These are phyloP conservation scores for Echium plantagineum DNA, from an alignment of 257 asterid genomes.

Conservation along the genomic window DNA sequence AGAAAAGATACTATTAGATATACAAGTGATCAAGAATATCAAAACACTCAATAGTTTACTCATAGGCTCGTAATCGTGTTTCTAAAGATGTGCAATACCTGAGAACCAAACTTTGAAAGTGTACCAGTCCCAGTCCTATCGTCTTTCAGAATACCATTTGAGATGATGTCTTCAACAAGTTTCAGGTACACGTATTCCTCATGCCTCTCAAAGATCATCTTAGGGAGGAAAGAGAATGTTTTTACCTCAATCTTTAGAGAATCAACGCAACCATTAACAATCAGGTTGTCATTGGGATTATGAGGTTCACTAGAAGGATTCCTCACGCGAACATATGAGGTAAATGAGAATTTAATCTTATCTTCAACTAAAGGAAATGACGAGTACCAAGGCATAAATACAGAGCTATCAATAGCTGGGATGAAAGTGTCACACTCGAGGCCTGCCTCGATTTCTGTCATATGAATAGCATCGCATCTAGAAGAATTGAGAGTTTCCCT, in stretches of 20 bases:
- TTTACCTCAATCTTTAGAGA: constrained; percentile 29
- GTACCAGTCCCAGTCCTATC: constrained; percentile 96
- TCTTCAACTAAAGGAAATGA: constrained; percentile 60
- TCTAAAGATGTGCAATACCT: constrained; percentile 34
- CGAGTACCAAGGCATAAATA: constrained; percentile 82
- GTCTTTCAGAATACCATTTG: constrained; percentile 57
- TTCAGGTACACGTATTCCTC: constrained; percentile 74
- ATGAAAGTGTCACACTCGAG: constrained; percentile 79
- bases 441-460: constrained; percentile 56
- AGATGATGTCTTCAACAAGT: constrained; percentile 75
- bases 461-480: constrained; percentile 78
- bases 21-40: background rate
- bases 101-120: constrained; percentile 85
- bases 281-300: constrained; percentile 10
- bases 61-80: too few relatives aligned
- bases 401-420: constrained; percentile 60
- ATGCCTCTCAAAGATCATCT: constrained; percentile 63
- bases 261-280: constrained; percentile 16
- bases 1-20: constrained; percentile 1
- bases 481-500: constrained; percentile 80
- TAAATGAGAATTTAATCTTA: constrained; percentile 41
- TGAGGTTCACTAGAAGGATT: constrained; percentile 12
- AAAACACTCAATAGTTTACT: too few relatives aligned
- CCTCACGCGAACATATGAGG: constrained; percentile 61
- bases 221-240: constrained; percentile 59